These are phyloP conservation scores for Fusarium robinianum DNA, from an alignment of 2,329 filamentous ascomycete genomes.

Conservation along the genomic window DNA sequence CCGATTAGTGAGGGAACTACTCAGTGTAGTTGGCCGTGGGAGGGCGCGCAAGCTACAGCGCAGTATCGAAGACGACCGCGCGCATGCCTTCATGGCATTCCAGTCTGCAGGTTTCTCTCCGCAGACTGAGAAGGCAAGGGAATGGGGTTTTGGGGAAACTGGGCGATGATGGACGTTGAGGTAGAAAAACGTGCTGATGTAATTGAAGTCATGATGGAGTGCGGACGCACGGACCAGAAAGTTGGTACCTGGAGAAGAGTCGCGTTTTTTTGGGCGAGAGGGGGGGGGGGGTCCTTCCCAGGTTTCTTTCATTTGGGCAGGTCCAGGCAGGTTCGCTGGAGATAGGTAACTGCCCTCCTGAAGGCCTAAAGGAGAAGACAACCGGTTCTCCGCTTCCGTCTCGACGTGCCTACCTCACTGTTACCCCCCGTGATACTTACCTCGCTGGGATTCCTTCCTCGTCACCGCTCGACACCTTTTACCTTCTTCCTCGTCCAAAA, in stretches of 20 bases:
- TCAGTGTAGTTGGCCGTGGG: conserved; percentile 21
- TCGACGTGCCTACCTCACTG: too few species aligned
- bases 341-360: conserved; percentile 18
- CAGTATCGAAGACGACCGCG: conserved; percentile 31
- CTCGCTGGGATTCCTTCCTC: too few species aligned
- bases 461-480: too few species aligned
- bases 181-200: conserved; percentile 19
- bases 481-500: too few species aligned
- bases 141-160: background rate
- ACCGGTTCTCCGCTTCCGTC: too few species aligned
- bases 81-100: conserved; percentile 41
- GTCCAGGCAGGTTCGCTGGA: conserved; percentile 13
- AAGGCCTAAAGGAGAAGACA: conserved; percentile 8
- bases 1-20: conserved; percentile 31
- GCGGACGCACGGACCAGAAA: conserved; percentile 33
- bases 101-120: conserved; percentile 19
- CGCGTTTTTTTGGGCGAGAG: too few species aligned
- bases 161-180: background rate
- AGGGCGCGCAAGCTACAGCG: conserved; percentile 34
- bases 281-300: too few species aligned
- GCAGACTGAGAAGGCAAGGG: conserved; percentile 3
- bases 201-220: conserved; percentile 37
- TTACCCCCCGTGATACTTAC: too few species aligned
- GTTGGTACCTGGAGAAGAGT: too few species aligned
- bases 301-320: too few species aligned